These are phyloP conservation scores for Saturnispora zaruensis DNA, from an alignment of 805 yeast genomes.

Conservation along the genomic window DNA sequence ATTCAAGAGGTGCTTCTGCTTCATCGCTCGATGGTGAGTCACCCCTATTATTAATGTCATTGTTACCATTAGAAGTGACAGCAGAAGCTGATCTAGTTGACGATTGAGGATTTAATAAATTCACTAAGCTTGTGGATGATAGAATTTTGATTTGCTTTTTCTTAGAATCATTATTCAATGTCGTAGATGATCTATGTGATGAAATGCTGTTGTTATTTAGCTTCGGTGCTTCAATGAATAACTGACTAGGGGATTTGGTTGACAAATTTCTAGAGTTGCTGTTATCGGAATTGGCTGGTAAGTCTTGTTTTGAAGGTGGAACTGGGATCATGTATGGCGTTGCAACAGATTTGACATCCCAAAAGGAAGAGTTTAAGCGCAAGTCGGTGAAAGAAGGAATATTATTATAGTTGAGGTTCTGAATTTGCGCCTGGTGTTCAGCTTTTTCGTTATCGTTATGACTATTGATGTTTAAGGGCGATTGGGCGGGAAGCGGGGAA, in stretches of 20 bases:
- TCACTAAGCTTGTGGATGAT: constrained; percentile 7
- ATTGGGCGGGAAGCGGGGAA: constrained; percentile 2
- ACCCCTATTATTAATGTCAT: background rate
- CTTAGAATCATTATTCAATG: background rate
- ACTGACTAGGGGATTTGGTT: background rate
- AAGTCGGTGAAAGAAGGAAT: constrained; percentile 14
- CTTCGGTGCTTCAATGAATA: background rate
- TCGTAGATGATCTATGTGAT: background rate
- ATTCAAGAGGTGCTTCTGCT: constrained; percentile 11
- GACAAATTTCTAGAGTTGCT: background rate
- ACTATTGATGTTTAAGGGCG: background rate
- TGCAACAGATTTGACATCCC: constrained; percentile 4
- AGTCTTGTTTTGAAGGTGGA: background rate
- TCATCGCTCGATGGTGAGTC: background rate
- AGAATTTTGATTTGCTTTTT: background rate
- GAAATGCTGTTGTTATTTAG: background rate
- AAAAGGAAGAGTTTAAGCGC: constrained; percentile 8
- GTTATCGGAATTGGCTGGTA: background rate
- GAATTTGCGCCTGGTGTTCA: background rate
- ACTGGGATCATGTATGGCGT: background rate
- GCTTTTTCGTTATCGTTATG: background rate
- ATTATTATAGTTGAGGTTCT: background rate
- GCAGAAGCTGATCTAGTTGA: constrained; percentile 1
- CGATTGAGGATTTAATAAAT: constrained; percentile 3
- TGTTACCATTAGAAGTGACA: background rate